Evolutionary conservation across 495 filamentous ascomycete species (phyloP).

Genomic region (Jackrogersella minutella): DNA sequence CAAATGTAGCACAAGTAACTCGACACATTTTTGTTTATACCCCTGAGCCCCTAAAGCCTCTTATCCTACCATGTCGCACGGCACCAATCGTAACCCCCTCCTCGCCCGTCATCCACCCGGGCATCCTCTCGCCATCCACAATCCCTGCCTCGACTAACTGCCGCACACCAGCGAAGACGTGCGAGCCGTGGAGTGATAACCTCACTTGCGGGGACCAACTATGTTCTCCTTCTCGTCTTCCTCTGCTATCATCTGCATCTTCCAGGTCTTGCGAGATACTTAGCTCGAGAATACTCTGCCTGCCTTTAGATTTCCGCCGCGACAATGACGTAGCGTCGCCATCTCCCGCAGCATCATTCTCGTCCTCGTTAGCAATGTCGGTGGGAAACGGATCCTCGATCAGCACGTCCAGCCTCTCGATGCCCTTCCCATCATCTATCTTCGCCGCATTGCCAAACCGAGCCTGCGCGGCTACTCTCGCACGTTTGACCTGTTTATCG

Average conservation of each 20-base stretch:
- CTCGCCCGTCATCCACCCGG: constrained; percentile 91
- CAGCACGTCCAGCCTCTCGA: constrained; percentile 68
- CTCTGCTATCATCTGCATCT: constrained; percentile 38
- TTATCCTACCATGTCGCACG: constrained; percentile 68
- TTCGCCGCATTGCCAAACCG: constrained; percentile 63
- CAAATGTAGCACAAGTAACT: background rate
- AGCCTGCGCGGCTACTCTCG: constrained; percentile 57
- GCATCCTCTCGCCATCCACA: constrained; percentile 78
- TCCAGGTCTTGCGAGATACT: constrained; percentile 36
- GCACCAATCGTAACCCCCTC: constrained; percentile 77
- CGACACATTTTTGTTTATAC: constrained; percentile 46
- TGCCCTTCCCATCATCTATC: constrained; percentile 61
- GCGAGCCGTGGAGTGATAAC: constrained; percentile 73
- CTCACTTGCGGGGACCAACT: constrained; percentile 66
- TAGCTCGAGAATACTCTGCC: constrained; percentile 45
- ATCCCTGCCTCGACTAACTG: constrained; percentile 77
- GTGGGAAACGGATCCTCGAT: constrained; percentile 64
- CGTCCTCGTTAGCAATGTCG: constrained; percentile 31
- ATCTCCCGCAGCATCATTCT: constrained; percentile 44
- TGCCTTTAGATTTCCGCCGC: constrained; percentile 29
- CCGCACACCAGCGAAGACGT: constrained; percentile 83
- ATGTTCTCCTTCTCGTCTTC: constrained; percentile 36
- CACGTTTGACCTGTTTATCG: constrained; percentile 51
- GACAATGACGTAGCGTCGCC: constrained; percentile 43
- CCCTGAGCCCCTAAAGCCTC: constrained; percentile 57